These are phyloP conservation scores for Leccinellum rugosiceps DNA, from an alignment of 768 basidiomycete genomes.

Conservation along the genomic window DNA sequence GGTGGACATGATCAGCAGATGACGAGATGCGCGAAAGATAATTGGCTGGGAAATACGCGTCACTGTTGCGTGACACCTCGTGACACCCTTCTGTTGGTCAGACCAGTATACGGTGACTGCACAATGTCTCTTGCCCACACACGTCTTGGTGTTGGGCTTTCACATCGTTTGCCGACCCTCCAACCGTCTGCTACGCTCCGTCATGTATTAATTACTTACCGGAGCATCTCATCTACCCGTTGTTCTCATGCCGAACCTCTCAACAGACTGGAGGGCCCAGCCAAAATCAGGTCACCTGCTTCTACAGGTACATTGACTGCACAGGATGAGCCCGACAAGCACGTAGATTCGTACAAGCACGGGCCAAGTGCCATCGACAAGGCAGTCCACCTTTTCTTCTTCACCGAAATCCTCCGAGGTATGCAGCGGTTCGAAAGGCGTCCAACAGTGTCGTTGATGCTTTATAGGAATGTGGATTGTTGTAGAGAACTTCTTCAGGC, in stretches of 20 bases:
- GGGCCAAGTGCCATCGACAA: slow-evolving; percentile 94
- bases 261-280: slow-evolving; percentile 21
- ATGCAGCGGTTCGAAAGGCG: slow-evolving; percentile 20
- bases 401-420: slow-evolving; percentile 98
- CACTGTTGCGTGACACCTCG: slow-evolving; percentile 24
- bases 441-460: slow-evolving; percentile 8
- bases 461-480: slow-evolving; percentile 95
- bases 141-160: slow-evolving; percentile 50
- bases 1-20: slow-evolving; percentile 40
- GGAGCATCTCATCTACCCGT: slow-evolving; percentile 33
- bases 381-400: slow-evolving; percentile 95
- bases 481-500: slow-evolving; percentile 84
- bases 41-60: slow-evolving; percentile 28
- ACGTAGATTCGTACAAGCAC: slow-evolving; percentile 64
- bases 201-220: slow-evolving; percentile 42
- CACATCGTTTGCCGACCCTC: slow-evolving; percentile 38
- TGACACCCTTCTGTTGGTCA: slow-evolving; percentile 22
- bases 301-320: slow-evolving; percentile 35
- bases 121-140: slow-evolving; percentile 59
- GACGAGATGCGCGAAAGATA: slow-evolving; percentile 14
- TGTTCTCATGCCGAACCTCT: slow-evolving; percentile 22
- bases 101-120: slow-evolving; percentile 17
- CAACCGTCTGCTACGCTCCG: slow-evolving; percentile 29
- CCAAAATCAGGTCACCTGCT: slow-evolving; percentile 32
- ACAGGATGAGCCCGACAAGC: slow-evolving; percentile 44